Base-by-base conservation (phyloP, 148 eudicot genomes). In the Rheum nobile region DNA sequence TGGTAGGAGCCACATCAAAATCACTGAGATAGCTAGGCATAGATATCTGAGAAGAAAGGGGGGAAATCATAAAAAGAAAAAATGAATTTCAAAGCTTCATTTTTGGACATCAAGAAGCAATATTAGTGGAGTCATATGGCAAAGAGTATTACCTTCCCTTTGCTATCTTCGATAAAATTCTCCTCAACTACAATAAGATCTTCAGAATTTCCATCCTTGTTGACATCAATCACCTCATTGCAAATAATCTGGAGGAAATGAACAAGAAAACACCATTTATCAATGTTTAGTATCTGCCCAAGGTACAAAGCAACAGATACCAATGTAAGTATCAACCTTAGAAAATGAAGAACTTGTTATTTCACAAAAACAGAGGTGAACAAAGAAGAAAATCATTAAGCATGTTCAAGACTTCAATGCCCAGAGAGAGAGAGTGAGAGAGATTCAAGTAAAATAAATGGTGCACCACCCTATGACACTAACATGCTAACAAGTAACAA, bases 221-320 rank as follows among this genome's bases (percentile, higher is more conserved):
- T 93, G 67, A 87, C 77, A 72, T 82, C 80, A 41, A 88, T 86
- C 71, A 89, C 65, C 82, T 88, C 97, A 67, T 71, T 84, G 54
- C 13, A 35, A 32, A 75, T 67, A 76, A 75, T 83, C 97, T 91
- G 74, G 8, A 39, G 28, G 42, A 72, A 43, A 52, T 72, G 35
- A 39, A 55, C 4, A 31, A 38, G 41, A 31, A 67, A 67, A 67
- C 8, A 31, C 71, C 16, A 41, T 38, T 69, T 69, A n/a, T 69
- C 28, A 69, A 41, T 61, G 34, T 28, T 61, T 61, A 21, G 31
- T 22, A 14, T 61, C 6, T 29, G 35, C 29, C 19, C n/a, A 1
- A 11, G 67, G 34, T 29, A 29, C 35, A 29, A 14, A 37, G 12
- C 67, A 29, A 2, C 29, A 12, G 19, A 28, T 29, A 26, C 17